Conservation (phyloP, 2,329 filamentous ascomycete species). For the Colletotrichum graminicola region DNA sequence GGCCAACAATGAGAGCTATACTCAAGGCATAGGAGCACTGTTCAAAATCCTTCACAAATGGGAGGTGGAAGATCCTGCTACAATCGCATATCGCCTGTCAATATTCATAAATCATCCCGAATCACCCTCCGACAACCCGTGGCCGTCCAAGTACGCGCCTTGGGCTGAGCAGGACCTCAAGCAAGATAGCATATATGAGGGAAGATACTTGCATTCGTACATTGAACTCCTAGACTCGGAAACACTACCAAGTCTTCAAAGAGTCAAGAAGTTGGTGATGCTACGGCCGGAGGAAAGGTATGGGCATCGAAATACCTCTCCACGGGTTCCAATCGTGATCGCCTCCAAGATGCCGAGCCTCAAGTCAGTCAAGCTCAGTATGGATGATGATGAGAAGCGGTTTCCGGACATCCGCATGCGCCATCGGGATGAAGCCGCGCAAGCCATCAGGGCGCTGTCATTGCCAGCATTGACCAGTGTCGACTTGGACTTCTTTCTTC, state of each 20-base stretch:
- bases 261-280: slow-evolving; percentile 6
- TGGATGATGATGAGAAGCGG: slow-evolving; percentile 12
- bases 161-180: not conserved
- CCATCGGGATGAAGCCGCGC: not conserved
- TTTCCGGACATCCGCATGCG: not conserved
- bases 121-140: slow-evolving; percentile 8
- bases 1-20: not conserved
- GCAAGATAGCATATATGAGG: not conserved
- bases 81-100: not conserved
- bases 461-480: not conserved
- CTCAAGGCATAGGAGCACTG: not conserved
- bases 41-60: not conserved
- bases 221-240: not conserved
- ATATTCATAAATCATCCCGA: slow-evolving; percentile 10
- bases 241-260: not conserved
- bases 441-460: not conserved
- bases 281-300: slow-evolving; percentile 6
- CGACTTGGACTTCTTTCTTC: slow-evolving; percentile 4
- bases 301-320: slow-evolving; percentile 9
- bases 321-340: not conserved
- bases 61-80: not conserved
- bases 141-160: slow-evolving; percentile 8
- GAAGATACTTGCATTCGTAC: slow-evolving; percentile 10
- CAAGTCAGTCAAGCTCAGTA: not conserved
- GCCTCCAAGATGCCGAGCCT: slow-evolving; percentile 18